Percentiles rank a stretch among this genome's conserved stretches.
These are phyloP conservation scores for Royoungia palumana DNA, from an alignment of 768 basidiomycete genomes.

Conservation along the genomic window DNA sequence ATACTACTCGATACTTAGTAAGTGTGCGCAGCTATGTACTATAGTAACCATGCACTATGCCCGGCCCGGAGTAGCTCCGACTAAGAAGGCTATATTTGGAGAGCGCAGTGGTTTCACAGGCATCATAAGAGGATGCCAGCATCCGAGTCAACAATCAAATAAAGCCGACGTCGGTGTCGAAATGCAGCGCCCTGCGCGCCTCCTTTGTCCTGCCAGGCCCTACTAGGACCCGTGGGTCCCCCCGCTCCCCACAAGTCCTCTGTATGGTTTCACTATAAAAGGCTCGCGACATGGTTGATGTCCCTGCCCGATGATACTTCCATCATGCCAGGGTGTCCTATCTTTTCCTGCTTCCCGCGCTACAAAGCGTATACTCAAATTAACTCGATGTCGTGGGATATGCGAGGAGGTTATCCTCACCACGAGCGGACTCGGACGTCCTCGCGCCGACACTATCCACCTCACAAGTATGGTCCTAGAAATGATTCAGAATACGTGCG, in stretches of 20 bases:
- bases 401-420: constrained; percentile 13
- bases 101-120: constrained; percentile 8
- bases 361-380: constrained; percentile 33
- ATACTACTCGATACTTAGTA: no score
- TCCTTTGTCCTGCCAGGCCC: constrained; percentile 17
- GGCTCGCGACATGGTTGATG: not conserved
- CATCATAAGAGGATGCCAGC: constrained; percentile 3
- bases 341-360: constrained; percentile 31
- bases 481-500: not conserved
- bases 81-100: constrained; percentile 15
- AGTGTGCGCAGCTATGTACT: no score
- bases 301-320: constrained; percentile 8
- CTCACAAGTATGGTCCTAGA: constrained; percentile 16
- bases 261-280: constrained; percentile 26
- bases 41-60: no score
- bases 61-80: no score
- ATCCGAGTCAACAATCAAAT: constrained; percentile 26
- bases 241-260: constrained; percentile 20
- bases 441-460: constrained; percentile 14
- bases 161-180: constrained; percentile 23
- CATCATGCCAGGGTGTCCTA: constrained; percentile 31
- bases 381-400: constrained; percentile 31
- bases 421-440: constrained; percentile 12
- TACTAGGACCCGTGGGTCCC: constrained; percentile 24
- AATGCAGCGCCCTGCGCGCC: constrained; percentile 18